phyloP scores from a whole-genome alignment of 345 rosid species.

The Linum trigynum region DNA sequence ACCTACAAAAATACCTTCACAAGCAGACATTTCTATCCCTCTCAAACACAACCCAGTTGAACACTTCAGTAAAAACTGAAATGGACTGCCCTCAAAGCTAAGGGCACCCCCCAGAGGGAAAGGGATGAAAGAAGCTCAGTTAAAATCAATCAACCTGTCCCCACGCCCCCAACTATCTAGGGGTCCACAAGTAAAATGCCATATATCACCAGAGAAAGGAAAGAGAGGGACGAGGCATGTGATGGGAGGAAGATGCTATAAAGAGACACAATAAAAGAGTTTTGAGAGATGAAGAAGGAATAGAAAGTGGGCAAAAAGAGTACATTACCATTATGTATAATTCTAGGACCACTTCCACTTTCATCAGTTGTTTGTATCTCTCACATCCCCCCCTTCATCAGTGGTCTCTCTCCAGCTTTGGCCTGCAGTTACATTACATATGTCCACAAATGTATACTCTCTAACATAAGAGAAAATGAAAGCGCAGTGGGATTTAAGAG shows the following conservation, averaged over 20 bases:
- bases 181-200: background rate
- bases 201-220: background rate
- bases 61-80: background rate
- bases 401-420: slow-evolving; percentile 3
- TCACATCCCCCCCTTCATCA: background rate
- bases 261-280: slow-evolving; percentile 53
- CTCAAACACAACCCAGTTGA: background rate
- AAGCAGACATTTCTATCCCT: background rate
- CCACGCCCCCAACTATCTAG: background rate
- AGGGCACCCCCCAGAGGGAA: background rate
- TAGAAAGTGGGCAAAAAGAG: background rate
- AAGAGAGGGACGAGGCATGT: slow-evolving; percentile 35
- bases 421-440: slow-evolving; percentile 3
- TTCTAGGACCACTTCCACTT: slow-evolving; percentile 57
- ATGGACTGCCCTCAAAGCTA: background rate
- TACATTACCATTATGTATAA: slow-evolving; percentile 22
- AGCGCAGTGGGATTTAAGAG: slow-evolving; percentile 64
- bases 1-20: background rate
- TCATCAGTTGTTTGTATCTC: background rate
- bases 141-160: background rate
- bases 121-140: background rate
- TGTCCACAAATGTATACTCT: slow-evolving; percentile 3
- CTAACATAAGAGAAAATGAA: slow-evolving; percentile 8
- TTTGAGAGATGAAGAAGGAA: slow-evolving; percentile 30
- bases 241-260: slow-evolving; percentile 50